A percentile compares a stretch with the other conserved stretches of the same genome.
phyloP scores from a whole-genome alignment of 78 protist genomes.

The slime mould (Dictyostelium discoideum) region dicty_2.7 NC_007091.3:213001-213500 shows the following conservation, averaged over 20 bases:
- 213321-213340: constrained; percentile 19
- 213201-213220: constrained; percentile 47
- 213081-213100: not conserved
- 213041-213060: not conserved
- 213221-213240: constrained; percentile 35
- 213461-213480: not conserved
- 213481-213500: not conserved
- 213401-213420: constrained; percentile 44
- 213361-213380: not conserved
- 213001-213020: not conserved
- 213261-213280: not conserved
- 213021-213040: not conserved
- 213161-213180: constrained; percentile 18
- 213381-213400: not conserved
- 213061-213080: not conserved
- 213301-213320: constrained; percentile 39
- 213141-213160: constrained; percentile 1
- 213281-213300: constrained; percentile 17
- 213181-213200: constrained; percentile 17
- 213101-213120: not conserved
- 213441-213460: constrained; percentile 31
- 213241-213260: not conserved
- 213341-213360: constrained; percentile 19
- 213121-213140: not conserved
- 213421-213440: constrained; percentile 63